phyloP scores from a whole-genome alignment of 768 basidiomycete genomes.

The Rubroboletus satanas region DNA sequence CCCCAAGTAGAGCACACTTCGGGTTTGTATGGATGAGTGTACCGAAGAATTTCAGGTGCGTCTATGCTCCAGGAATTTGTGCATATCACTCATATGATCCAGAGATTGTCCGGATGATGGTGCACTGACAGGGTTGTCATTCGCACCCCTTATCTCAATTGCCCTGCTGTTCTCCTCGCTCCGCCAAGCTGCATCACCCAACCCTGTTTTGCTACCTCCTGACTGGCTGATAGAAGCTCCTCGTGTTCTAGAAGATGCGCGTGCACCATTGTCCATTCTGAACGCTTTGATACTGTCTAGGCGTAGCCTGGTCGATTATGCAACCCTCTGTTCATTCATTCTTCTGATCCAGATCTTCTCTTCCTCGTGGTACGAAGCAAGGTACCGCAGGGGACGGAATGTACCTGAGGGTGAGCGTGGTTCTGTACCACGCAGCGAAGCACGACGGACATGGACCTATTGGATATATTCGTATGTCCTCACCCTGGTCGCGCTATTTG shows the following conservation, averaged over 20 bases:
- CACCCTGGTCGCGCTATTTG: constrained; percentile 45
- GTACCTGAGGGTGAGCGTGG: constrained; percentile 64
- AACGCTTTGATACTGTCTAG: constrained; percentile 64
- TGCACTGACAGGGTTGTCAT: constrained; percentile 74
- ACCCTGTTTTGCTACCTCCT: constrained; percentile 41
- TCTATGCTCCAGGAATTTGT: neutral
- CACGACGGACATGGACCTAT: constrained; percentile 57
- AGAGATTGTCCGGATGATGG: constrained; percentile 87
- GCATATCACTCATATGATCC: constrained; percentile 13
- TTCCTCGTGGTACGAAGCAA: constrained; percentile 71
- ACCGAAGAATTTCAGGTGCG: constrained; percentile 79
- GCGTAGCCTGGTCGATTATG: constrained; percentile 71
- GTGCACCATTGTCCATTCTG: constrained; percentile 40
- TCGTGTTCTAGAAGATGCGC: constrained; percentile 44
- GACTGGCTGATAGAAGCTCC: constrained; percentile 82
- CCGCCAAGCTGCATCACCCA: constrained; percentile 30
- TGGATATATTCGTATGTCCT: constrained; percentile 57
- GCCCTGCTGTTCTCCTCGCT: constrained; percentile 59
- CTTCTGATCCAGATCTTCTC: constrained; percentile 75
- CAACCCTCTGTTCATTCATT: constrained; percentile 76
- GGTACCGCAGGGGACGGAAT: constrained; percentile 37
- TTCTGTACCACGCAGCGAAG: constrained; percentile 75
- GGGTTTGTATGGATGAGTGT: constrained; percentile 89
- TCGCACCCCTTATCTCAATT: constrained; percentile 76
- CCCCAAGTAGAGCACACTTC: constrained; percentile 46